Evolutionary conservation across 2,329 filamentous ascomycete genomes (phyloP).

Genomic region (Aspergillus luchuensis): DNA sequence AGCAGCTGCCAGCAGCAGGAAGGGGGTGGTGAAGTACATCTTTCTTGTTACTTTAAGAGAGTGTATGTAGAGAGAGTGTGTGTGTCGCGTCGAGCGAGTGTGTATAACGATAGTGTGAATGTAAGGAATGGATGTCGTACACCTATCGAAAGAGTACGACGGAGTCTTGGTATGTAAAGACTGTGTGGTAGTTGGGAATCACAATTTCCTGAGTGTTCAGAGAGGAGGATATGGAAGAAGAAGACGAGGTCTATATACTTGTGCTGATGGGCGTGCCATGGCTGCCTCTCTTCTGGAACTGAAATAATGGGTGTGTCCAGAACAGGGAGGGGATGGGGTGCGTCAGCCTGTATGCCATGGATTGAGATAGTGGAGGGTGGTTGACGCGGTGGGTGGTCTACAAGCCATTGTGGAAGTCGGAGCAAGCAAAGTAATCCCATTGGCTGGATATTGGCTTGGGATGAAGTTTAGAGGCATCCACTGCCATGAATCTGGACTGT

Average conservation of each 20-base stretch:
- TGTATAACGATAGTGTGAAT: neutral
- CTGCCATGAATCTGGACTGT: neutral
- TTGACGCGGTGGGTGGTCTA: neutral
- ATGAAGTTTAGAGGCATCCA: neutral
- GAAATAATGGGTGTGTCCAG: neutral
- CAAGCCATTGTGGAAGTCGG: neutral
- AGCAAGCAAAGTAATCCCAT: neutral
- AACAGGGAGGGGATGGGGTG: conserved; percentile 1
- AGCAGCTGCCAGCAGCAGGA: conserved; percentile 36
- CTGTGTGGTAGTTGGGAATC: neutral
- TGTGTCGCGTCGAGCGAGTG: conserved; percentile 15
- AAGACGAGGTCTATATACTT: neutral
- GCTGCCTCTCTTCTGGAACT: neutral
- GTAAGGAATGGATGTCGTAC: neutral
- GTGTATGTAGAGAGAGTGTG: neutral
- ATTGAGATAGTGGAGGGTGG: neutral
- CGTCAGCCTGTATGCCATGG: conserved; percentile 4
- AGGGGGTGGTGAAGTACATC: conserved; percentile 35
- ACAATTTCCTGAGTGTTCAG: neutral
- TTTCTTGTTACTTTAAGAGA: conserved; percentile 7
- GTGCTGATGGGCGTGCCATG: neutral
- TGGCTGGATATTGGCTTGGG: neutral
- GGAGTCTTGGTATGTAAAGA: neutral
- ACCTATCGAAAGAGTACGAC: neutral
- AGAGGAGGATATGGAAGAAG: neutral